Base-by-base conservation (phyloP, 2,329 filamentous ascomycete genomes). In the Monosporascus sp. region DNA sequence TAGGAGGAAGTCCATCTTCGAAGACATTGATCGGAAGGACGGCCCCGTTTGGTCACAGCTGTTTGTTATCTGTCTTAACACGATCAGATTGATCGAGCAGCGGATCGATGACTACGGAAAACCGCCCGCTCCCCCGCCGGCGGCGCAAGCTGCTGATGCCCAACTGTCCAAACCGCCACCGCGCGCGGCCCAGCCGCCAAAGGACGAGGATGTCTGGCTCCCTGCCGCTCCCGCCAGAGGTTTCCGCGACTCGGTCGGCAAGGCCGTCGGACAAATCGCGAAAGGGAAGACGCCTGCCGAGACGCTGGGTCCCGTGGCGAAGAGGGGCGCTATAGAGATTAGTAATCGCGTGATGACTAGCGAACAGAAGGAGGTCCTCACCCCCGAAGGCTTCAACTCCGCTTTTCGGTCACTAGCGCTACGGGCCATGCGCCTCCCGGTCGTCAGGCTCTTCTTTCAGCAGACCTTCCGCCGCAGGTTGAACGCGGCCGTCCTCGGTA, bases 21-120 rank as follows among this genome's bases (percentile, higher is more conserved):
- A 85, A 53, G 93, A 97, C 61, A 89, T 96, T 56, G 90, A 96
- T 60, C 87, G 91, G 55, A 83, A 83, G 51, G 88, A 86, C 45
- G 90, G 88, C 0, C 81, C 89, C 1, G 86, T 89, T 59, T 96
- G 90, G 89, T 83, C 84, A 8, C 90, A 96, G 62, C 79, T 96
- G 47, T 84, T 85, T 56, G 74, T 76, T 18, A 73, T 85, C 6
- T 92, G 89, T 62, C 77, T 93, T 18, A 80, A 82, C 14, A 79
- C 88, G 18, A 77, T 97, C 49, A 82, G 83, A 58, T 76, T 76
- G 11, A 81, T 97, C 48, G 82, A 84, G 52, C 71, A 71, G 7
- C 84, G 89, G 46, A 84, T 96, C 48, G 80, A 86, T 48, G 74
- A 79, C 15, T 83, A 79, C 58, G 78, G 79, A 52, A 80, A 79